These are phyloP conservation scores for Elongisporangium senticosum DNA, from an alignment of 352 stramenopile genomes.

Conservation along the genomic window DNA sequence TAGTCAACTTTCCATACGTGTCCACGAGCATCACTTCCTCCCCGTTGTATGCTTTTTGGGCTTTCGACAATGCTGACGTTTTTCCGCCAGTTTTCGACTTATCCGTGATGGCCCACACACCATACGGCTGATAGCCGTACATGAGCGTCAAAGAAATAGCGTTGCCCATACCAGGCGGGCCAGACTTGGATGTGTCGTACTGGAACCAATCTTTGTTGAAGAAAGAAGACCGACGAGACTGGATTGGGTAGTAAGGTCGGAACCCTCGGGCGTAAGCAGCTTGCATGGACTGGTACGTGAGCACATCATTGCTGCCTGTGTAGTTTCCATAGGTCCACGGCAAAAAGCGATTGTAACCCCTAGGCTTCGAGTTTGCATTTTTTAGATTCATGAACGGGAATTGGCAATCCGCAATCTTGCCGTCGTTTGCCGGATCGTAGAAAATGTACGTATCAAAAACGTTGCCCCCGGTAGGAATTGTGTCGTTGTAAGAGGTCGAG, in stretches of 20 bases:
- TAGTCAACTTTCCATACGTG: conserved; percentile 20
- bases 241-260: conserved; percentile 86
- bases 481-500: conserved; percentile 36
- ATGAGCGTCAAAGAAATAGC: conserved; percentile 56
- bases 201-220: conserved; percentile 84
- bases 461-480: conserved; percentile 44
- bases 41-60: conserved; percentile 32
- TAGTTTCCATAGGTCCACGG: conserved; percentile 46
- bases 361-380: conserved; percentile 25
- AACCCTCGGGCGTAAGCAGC: conserved; percentile 51
- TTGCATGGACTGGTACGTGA: conserved; percentile 67
- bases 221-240: conserved; percentile 78
- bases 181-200: conserved; percentile 47
- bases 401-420: conserved; percentile 76
- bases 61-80: conserved; percentile 24
- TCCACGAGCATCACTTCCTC: conserved; percentile 31
- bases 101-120: conserved; percentile 70
- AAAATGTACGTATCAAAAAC: conserved; percentile 79
- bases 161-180: conserved; percentile 37
- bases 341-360: conserved; percentile 33
- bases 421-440: conserved; percentile 55
- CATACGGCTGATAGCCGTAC: conserved; percentile 62
- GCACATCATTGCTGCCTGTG: conserved; percentile 24
- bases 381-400: conserved; percentile 78
- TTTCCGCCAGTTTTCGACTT: conserved; percentile 11